phyloP scores from a whole-genome alignment of 148 eudicot species.

The Suaeda aralocaspica region DNA sequence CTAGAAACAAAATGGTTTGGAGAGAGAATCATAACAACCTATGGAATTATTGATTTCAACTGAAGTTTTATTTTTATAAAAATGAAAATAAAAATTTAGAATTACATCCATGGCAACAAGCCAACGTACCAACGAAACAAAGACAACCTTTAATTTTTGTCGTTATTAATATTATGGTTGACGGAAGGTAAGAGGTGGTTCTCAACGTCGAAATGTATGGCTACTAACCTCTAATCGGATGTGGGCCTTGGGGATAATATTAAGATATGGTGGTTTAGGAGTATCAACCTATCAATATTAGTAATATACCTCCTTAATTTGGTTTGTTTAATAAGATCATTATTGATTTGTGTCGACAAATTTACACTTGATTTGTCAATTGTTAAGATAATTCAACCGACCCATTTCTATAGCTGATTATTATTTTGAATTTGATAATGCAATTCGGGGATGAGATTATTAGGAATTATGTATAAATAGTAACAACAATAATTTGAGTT shows the following conservation, averaged over 20 bases:
- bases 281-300: no score
- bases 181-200: constrained; percentile 16
- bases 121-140: constrained; percentile 1
- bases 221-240: neutral
- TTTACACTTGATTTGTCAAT: no score
- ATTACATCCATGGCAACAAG: neutral
- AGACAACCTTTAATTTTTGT: neutral
- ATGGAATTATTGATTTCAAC: neutral
- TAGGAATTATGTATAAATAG: no score
- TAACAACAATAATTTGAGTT: no score
- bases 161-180: neutral
- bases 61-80: neutral
- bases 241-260: neutral
- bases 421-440: no score
- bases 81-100: neutral
- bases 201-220: constrained; percentile 1
- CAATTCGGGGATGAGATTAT: no score
- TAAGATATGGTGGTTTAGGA: neutral
- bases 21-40: neutral
- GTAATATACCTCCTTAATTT: no score
- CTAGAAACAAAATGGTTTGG: constrained; percentile 22
- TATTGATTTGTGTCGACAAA: no score
- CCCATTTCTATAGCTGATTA: no score
- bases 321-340: no score
- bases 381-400: no score